Conservation (phyloP, 495 filamentous ascomycete species). For the Collariella sp. region DNA sequence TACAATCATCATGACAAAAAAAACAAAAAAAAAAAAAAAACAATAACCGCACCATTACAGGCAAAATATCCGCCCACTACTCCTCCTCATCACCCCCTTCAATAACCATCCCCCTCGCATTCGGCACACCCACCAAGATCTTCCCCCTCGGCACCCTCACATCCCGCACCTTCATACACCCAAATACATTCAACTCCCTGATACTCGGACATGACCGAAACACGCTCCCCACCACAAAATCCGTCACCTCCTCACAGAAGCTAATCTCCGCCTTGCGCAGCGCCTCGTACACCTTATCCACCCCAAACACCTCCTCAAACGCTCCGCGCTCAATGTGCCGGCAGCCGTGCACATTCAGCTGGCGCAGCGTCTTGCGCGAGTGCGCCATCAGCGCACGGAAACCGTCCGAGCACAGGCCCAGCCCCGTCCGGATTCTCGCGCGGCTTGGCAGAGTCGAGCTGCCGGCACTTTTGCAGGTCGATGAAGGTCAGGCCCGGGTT, state of each 20-base stretch:
- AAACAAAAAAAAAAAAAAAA: not conserved
- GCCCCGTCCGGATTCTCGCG: constrained; percentile 48
- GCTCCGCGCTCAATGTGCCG: constrained; percentile 61
- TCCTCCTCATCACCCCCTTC: constrained; percentile 32
- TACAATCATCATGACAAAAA: not conserved
- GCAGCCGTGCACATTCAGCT: constrained; percentile 67
- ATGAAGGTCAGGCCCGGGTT: constrained; percentile 60
- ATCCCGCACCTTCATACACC: constrained; percentile 69
- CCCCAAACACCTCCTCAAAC: constrained; percentile 61
- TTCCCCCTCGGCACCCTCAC: constrained; percentile 62
- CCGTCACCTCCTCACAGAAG: constrained; percentile 67
- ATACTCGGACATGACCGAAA: constrained; percentile 67
- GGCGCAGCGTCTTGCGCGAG: constrained; percentile 53
- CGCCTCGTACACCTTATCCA: constrained; percentile 50
- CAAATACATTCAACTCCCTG: constrained; percentile 68
- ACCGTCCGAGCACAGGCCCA: constrained; percentile 64
- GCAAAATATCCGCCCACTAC: not conserved
- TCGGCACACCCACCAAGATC: constrained; percentile 69
- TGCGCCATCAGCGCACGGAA: constrained; percentile 80
- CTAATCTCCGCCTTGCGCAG: constrained; percentile 66
- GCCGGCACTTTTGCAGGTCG: constrained; percentile 65
- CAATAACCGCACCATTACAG: not conserved
- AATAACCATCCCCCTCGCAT: constrained; percentile 50
- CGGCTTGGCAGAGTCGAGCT: constrained; percentile 53
- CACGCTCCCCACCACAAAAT: constrained; percentile 62